Evolutionary conservation across 2,329 filamentous ascomycete genomes (phyloP).

Genomic region (Venturia carpophila): DNA sequence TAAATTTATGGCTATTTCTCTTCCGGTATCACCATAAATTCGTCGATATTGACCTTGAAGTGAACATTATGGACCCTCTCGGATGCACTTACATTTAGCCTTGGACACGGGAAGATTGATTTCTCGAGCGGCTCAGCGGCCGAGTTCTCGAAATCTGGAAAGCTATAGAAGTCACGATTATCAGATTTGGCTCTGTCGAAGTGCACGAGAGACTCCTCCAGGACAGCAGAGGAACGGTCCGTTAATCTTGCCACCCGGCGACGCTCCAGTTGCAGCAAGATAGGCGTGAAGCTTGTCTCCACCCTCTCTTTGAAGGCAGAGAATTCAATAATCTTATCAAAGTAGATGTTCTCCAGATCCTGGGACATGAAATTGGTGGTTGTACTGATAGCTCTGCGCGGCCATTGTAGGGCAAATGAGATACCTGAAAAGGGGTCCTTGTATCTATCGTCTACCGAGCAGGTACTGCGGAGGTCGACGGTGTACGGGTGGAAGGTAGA

Average conservation of each 20-base stretch:
- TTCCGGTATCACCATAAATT: background rate
- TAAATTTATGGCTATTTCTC: background rate
- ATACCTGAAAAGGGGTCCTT: slow-evolving; percentile 10
- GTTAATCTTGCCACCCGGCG: slow-evolving; percentile 14
- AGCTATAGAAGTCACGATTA: slow-evolving; percentile 16
- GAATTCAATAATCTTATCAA: slow-evolving; percentile 19
- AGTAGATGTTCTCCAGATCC: slow-evolving; percentile 15
- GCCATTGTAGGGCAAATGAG: slow-evolving; percentile 7
- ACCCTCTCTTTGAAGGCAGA: slow-evolving; percentile 12
- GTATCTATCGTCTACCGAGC: slow-evolving; percentile 10
- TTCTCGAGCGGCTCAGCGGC: background rate
- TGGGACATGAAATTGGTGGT: slow-evolving; percentile 7
- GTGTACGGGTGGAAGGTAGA: slow-evolving; percentile 17
- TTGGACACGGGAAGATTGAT: background rate
- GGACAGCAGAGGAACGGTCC: background rate
- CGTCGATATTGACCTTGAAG: background rate
- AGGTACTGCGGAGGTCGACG: background rate
- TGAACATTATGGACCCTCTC: background rate
- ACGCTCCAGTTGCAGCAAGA: slow-evolving; percentile 15
- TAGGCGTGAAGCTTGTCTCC: slow-evolving; percentile 7
- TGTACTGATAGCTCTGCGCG: background rate
- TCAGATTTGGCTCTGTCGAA: background rate
- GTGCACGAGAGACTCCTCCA: background rate
- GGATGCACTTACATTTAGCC: slow-evolving; percentile 8
- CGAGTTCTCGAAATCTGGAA: slow-evolving; percentile 14